Evolutionary conservation across 768 basidiomycete species (phyloP).

Genomic region (Tricholoma terreum): DNA sequence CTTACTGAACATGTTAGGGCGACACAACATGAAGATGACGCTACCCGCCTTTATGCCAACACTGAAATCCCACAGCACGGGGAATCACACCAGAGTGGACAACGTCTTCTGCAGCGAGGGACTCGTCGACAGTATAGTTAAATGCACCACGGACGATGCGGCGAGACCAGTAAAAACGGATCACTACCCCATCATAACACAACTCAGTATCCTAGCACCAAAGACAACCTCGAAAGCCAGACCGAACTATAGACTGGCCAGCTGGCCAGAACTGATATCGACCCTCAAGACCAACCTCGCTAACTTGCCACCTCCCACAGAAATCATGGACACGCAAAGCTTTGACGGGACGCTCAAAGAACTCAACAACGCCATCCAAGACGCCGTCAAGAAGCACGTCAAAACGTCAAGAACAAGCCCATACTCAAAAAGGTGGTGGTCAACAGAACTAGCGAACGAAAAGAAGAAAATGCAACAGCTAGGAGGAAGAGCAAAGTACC

Average conservation of each 20-base stretch:
- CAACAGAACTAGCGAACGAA: conserved; percentile 4
- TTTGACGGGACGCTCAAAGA: background rate
- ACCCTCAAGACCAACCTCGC: background rate
- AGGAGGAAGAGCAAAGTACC: background rate
- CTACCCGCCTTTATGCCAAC: no score
- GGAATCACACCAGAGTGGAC: no score
- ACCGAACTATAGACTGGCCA: background rate
- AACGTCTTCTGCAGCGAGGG: no score
- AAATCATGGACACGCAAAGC: background rate
- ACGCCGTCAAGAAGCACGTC: background rate
- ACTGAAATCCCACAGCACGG: no score
- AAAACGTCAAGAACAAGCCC: conserved; percentile 7
- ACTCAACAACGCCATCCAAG: background rate
- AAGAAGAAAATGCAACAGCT: no score
- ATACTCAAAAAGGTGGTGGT: conserved; percentile 17
- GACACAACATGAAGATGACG: no score
- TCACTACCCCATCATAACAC: no score
- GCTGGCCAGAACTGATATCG: background rate
- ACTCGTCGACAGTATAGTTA: background rate
- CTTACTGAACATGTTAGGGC: no score
- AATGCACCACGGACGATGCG: background rate
- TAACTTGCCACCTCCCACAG: background rate
- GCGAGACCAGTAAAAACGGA: no score
- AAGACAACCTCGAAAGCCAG: background rate
- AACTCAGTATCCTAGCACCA: background rate